Conservation (phyloP, 2,329 filamentous ascomycete species). For the Penicillium crustosum region DNA sequence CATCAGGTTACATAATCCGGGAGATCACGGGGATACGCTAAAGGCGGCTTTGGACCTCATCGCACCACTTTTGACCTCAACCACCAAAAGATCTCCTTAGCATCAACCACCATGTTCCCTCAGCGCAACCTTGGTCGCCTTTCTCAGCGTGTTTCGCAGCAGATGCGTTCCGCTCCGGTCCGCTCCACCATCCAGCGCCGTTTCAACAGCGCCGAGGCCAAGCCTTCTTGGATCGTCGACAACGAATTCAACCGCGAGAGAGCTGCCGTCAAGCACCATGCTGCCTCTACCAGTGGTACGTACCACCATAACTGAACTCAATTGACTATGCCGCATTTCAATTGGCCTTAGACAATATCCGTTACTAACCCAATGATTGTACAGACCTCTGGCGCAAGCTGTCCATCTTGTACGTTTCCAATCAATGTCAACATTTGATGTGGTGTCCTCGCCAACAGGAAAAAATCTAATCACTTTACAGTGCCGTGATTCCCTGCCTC, state of each 20-base stretch:
- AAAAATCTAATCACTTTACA: slow-evolving; percentile 40
- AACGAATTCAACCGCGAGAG: slow-evolving; percentile 95
- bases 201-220: slow-evolving; percentile 62
- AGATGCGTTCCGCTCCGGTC: slow-evolving; percentile 56
- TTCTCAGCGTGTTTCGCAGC: slow-evolving; percentile 62
- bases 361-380: slow-evolving; percentile 29
- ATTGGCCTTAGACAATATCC: background rate
- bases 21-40: slow-evolving; percentile 30
- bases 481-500: slow-evolving; percentile 72
- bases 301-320: slow-evolving; percentile 24
- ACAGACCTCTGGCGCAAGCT: slow-evolving; percentile 94
- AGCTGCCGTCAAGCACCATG: slow-evolving; percentile 86
- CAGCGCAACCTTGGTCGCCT: slow-evolving; percentile 62
- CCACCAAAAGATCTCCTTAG: slow-evolving; percentile 25
- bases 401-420: slow-evolving; percentile 80
- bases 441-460: background rate
- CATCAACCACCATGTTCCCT: slow-evolving; percentile 58
- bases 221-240: slow-evolving; percentile 65
- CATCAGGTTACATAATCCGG: slow-evolving; percentile 29
- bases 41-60: slow-evolving; percentile 26
- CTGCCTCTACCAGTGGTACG: slow-evolving; percentile 77
- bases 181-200: slow-evolving; percentile 66
- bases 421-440: background rate
- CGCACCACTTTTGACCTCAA: slow-evolving; percentile 22
- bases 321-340: slow-evolving; percentile 4